Evolutionary conservation across 1,284 basidiomycete species (phyloP), one percentile per base, ranked within the genome.

Genomic region (Apiotrichum montevideense): DNA sequence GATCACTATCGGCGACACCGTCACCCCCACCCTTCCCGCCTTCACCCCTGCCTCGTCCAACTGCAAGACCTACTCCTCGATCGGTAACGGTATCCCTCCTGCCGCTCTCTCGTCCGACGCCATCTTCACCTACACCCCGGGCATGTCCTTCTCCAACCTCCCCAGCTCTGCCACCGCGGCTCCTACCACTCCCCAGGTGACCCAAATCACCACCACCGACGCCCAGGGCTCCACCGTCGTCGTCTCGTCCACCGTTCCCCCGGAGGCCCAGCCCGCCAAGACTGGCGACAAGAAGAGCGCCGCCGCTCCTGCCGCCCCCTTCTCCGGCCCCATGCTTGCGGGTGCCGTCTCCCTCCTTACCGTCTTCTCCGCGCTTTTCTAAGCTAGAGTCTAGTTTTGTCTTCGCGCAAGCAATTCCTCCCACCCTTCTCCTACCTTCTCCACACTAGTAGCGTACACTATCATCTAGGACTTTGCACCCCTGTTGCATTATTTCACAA

Each of bases 31-130:
- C 21, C 59, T 65, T 3, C 61, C 76, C 11, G 68, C 59, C 67
- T 71, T 71, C 11, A 72, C 65, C 44, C 76, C 76, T 15, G 72
- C 73, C 41, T 65, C 72, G 6, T 75, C 72, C 59, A 72, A 73
- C 66, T 78, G 76, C 66, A 66, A 57, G 15, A 76, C 75, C 49
- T 77, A 72, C 72, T 58, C 69, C 6, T 66, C 70, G n/a, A 60
- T 76, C 63, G 58, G 64, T 29, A 72, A 73, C 67, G 72, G 70
- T 42, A 58, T 65, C 59, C 53, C 58, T 44, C 57, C 65, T 15
- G 55, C 59, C 39, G 57, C 58, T 6, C 59, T 64, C 50, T 57
- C 65, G 14, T 45, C 65, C 34, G 46, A 58, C 32, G 56, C 64
- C 45, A 54, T 50, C 42, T 57, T 65, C 32, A 52, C 52, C 46